Percentiles rank a stretch among this genome's conserved stretches.
These are phyloP conservation scores for Pisolithus orientalis DNA, from an alignment of 768 basidiomycete genomes.

Conservation along the genomic window DNA sequence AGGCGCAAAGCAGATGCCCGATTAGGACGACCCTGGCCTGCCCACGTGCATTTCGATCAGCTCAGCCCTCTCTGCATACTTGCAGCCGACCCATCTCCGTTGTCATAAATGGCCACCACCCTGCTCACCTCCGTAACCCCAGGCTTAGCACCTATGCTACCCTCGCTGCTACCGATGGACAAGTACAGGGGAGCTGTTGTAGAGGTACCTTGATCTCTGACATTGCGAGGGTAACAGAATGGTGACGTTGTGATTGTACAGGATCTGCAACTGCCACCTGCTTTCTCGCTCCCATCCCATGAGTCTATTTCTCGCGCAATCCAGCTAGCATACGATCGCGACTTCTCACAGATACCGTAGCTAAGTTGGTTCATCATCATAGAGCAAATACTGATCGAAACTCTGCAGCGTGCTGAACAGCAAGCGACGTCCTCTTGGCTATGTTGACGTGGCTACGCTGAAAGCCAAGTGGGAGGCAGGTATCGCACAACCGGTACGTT, in stretches of 20 bases:
- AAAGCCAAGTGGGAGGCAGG: slow-evolving; percentile 78
- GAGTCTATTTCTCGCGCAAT: slow-evolving; percentile 73
- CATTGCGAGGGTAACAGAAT: background rate
- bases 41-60: too few relatives aligned
- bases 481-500: slow-evolving; percentile 59
- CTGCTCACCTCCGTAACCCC: slow-evolving; percentile 2
- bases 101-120: slow-evolving; percentile 2
- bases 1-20: too few relatives aligned
- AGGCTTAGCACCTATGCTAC: background rate
- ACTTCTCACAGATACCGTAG: slow-evolving; percentile 92
- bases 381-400: background rate
- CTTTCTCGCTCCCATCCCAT: slow-evolving; percentile 69
- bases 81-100: background rate
- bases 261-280: slow-evolving; percentile 82
- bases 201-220: slow-evolving; percentile 46
- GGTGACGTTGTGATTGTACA: slow-evolving; percentile 15
- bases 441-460: slow-evolving; percentile 69
- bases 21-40: too few relatives aligned
- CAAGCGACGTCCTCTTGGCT: slow-evolving; percentile 72
- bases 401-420: slow-evolving; percentile 63
- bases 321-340: slow-evolving; percentile 86
- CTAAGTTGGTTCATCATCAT: slow-evolving; percentile 9
- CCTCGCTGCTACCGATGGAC: slow-evolving; percentile 22
- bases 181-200: slow-evolving; percentile 89
- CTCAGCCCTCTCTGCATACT: background rate